Evolutionary conservation across 2,329 filamentous ascomycete genomes (phyloP).

Genomic region (Botrytis tulipae): DNA sequence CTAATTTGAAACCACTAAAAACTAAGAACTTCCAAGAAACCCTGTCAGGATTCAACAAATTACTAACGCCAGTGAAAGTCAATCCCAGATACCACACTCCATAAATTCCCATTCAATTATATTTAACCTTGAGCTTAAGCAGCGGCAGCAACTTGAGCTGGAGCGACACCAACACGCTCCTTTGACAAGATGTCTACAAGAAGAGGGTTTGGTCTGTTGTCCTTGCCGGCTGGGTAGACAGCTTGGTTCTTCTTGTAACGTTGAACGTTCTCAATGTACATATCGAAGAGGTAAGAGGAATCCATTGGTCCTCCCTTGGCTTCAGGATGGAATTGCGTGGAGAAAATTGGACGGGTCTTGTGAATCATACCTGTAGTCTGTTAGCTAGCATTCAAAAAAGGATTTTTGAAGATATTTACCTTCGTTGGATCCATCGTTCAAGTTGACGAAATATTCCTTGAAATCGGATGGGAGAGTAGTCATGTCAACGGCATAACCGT

Average conservation of each 20-base stretch:
- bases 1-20: background rate
- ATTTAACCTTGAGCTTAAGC: slow-evolving; percentile 18
- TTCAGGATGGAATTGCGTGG: slow-evolving; percentile 97
- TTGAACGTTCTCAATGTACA: slow-evolving; percentile 86
- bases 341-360: slow-evolving; percentile 94
- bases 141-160: slow-evolving; percentile 33
- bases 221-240: slow-evolving; percentile 67
- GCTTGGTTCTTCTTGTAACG: slow-evolving; percentile 83
- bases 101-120: background rate
- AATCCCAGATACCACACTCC: slow-evolving; percentile 9
- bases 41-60: background rate
- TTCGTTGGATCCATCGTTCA: slow-evolving; percentile 97
- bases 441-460: slow-evolving; percentile 98
- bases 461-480: slow-evolving; percentile 79
- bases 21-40: background rate
- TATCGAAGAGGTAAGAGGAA: slow-evolving; percentile 93
- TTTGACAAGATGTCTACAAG: slow-evolving; percentile 89
- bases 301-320: slow-evolving; percentile 97
- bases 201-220: slow-evolving; percentile 83
- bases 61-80: background rate
- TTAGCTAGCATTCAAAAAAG: slow-evolving; percentile 21
- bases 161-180: slow-evolving; percentile 82
- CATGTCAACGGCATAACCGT: slow-evolving; percentile 92
- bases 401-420: slow-evolving; percentile 46
- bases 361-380: slow-evolving; percentile 72